phyloP scores from a whole-genome alignment of 169 alveolate species.

The Plasmodium cynomolgi region DNA sequence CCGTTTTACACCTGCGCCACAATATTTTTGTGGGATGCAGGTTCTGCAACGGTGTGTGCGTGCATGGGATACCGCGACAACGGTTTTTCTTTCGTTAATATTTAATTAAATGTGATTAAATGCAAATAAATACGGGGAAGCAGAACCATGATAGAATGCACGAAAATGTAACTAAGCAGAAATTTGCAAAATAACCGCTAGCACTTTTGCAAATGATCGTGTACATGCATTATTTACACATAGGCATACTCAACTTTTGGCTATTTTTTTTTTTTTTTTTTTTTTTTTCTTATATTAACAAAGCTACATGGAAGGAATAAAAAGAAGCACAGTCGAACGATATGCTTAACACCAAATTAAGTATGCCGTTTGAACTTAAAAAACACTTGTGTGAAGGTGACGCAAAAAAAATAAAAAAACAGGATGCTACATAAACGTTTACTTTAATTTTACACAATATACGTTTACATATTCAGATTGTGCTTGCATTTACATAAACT shows the following conservation, averaged over 20 bases:
- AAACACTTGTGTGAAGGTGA: background rate
- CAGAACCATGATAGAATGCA: background rate
- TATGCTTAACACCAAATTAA: background rate
- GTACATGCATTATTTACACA: background rate
- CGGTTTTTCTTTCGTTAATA: conserved; percentile 22
- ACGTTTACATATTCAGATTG: background rate
- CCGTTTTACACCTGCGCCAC: background rate
- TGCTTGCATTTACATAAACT: background rate
- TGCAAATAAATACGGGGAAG: background rate
- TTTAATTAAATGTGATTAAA: conserved; percentile 4
- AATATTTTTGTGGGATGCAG: conserved; percentile 8
- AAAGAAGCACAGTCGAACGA: background rate
- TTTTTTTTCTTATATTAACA: too few relatives aligned
- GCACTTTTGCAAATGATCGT: background rate
- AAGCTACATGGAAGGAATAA: background rate
- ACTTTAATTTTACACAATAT: conserved; percentile 12
- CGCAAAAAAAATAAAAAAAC: background rate
- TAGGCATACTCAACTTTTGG: background rate
- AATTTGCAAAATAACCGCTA: background rate
- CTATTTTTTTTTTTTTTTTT: background rate
- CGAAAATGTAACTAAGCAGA: background rate
- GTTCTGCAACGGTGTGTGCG: conserved; percentile 16
- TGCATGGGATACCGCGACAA: conserved; percentile 27
- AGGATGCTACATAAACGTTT: conserved; percentile 3
- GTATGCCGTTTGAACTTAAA: background rate